Conservation (phyloP, 1,284 basidiomycete genomes). For the Apiotrichum montevideense region DNA sequence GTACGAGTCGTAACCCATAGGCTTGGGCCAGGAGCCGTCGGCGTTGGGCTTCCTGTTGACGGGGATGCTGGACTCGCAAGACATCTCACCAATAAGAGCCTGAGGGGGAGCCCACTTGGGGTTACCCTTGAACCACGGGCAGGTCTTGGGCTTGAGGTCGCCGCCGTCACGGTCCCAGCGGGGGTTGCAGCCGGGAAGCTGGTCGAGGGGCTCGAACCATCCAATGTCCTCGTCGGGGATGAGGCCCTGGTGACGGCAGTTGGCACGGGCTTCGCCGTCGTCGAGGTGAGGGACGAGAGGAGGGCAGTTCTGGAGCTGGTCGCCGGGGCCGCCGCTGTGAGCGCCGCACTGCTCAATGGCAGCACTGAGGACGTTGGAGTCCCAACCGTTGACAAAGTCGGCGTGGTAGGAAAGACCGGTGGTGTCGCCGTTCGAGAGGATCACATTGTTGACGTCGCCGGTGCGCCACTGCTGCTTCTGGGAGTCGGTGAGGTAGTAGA, state of each 20-base stretch:
- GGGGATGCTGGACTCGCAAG: not conserved
- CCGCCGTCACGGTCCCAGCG: constrained; percentile 4
- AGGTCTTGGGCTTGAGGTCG: constrained; percentile 1
- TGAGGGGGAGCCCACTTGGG: constrained; percentile 3
- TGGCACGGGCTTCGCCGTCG: not conserved
- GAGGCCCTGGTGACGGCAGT: constrained; percentile 12
- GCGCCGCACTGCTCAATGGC: constrained; percentile 5
- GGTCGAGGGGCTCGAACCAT: constrained; percentile 3
- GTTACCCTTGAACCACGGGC: not conserved
- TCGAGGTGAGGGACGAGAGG: not conserved
- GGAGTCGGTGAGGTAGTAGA: not conserved
- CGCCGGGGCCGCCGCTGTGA: constrained; percentile 6
- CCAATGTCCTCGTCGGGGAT: constrained; percentile 14
- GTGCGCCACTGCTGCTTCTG: constrained; percentile 3
- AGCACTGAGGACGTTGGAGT: not conserved
- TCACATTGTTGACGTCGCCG: constrained; percentile 17
- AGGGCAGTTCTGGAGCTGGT: not conserved
- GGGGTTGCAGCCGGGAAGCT: constrained; percentile 16
- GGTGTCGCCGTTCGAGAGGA: constrained; percentile 38
- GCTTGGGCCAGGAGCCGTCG: too few species aligned
- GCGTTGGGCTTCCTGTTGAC: not conserved
- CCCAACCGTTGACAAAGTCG: constrained; percentile 35
- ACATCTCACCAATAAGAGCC: not conserved
- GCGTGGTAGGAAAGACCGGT: constrained; percentile 34
- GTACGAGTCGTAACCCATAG: too few species aligned